Evolutionary conservation across 2,329 filamentous ascomycete species (phyloP), one percentile per base, ranked within the genome.

Genomic region (Xylaria sp.): DNA sequence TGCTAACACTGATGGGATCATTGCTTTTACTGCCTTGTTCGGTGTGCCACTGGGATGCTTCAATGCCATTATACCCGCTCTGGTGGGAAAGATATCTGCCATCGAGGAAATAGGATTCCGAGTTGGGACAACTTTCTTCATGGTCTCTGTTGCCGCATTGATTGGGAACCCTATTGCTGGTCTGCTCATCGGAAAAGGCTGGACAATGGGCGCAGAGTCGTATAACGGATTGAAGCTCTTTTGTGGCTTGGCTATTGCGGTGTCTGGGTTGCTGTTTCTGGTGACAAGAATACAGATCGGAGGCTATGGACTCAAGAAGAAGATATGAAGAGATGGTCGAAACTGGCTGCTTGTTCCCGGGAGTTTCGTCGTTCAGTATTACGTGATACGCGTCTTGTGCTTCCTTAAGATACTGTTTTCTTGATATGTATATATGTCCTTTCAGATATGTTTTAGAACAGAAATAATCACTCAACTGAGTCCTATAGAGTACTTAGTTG

Each of bases 21-120:
- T 63, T 34, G 46, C 60, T 41, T 63, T 63, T n/a, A 43, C 60
- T 41, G 36, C 41, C 39, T 36, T 63, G n/a, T 63, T 57, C 15
- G 60, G 60, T 39, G n/a, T 63, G 9, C 60, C 83, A n/a, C 88
- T 86, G 0, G 90, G 90, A 9, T 86, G 86, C 3, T 90, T 88
- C 72, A 85, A 91, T 50, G 85, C 85, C 1, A 78, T 92, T n/a
- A 80, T 83, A 1, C 89, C 91, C 0, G 85, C 90, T 0, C 80
- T 91, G 9, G 82, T 94, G 20, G 90, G 89, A 1, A 90, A 93
- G 74, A 90, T 93, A 68, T 89, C 87, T 1, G 89, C 91, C 46
- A 85, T 93, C 46, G 82, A 86, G 20, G 84, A 92, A 75, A 89
- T 93, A 30, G 92, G 91, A 15, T 85, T 89, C 2, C 83, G 91